A percentile compares a stretch with the other conserved stretches of the same genome.
Evolutionary conservation across 257 asterid genomes (phyloP).

Genomic region (Datura wrightii): DNA sequence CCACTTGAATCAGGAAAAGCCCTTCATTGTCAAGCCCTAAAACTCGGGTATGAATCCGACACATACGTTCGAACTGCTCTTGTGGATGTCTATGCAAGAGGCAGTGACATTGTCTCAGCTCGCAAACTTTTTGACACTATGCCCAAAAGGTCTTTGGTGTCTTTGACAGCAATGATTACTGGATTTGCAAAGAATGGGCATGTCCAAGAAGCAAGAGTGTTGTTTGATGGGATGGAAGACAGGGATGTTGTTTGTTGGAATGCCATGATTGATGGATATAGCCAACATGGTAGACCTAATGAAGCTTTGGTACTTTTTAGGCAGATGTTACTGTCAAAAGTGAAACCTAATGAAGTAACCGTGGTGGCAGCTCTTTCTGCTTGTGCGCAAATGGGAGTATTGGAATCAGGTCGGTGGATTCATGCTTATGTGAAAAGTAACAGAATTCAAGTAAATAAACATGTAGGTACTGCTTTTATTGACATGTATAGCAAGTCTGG

Average conservation of each 20-base stretch:
- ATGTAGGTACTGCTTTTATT: slow-evolving; percentile 44
- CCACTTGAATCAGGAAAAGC: slow-evolving; percentile 36
- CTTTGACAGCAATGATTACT: slow-evolving; percentile 44
- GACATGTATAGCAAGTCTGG: slow-evolving; percentile 51
- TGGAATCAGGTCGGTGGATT: slow-evolving; percentile 46
- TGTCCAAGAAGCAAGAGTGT: slow-evolving; percentile 39
- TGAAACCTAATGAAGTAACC: slow-evolving; percentile 44
- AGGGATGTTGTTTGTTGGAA: slow-evolving; percentile 48
- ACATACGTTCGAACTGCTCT: slow-evolving; percentile 42
- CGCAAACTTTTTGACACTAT: slow-evolving; percentile 43
- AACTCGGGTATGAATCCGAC: slow-evolving; percentile 40
- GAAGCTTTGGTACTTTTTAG: slow-evolving; percentile 44
- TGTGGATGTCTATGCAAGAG: slow-evolving; percentile 42
- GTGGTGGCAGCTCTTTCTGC: slow-evolving; percentile 43
- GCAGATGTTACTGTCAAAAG: slow-evolving; percentile 37
- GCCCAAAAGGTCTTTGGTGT: slow-evolving; percentile 42
- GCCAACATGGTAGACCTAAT: slow-evolving; percentile 39
- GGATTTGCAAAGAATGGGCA: slow-evolving; percentile 45
- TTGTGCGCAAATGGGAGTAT: slow-evolving; percentile 43
- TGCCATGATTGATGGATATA: slow-evolving; percentile 50
- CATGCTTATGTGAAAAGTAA: slow-evolving; percentile 43
- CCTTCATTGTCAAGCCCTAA: slow-evolving; percentile 42
- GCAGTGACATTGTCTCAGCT: slow-evolving; percentile 37
- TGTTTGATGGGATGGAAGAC: slow-evolving; percentile 42
- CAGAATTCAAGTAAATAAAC: slow-evolving; percentile 37